A percentile compares a stretch with the other conserved stretches of the same genome.
Conservation (phyloP, 495 filamentous ascomycete genomes). For the Trichoderma orchidacearum region DNA sequence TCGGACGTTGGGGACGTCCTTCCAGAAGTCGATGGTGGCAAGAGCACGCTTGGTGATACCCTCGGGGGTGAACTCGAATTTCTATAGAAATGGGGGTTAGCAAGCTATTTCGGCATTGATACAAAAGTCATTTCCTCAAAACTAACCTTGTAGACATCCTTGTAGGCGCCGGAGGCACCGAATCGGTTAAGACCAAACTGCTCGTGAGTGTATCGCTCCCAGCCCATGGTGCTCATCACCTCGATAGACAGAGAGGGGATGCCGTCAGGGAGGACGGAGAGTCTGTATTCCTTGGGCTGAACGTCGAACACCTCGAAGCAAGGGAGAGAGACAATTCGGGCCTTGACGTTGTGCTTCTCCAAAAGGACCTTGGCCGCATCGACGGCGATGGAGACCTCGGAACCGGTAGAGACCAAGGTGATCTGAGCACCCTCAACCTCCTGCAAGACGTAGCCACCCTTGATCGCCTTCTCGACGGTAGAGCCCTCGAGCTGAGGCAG, state of each 20-base stretch:
- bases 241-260: conserved; percentile 91
- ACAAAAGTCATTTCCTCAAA: neutral
- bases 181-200: conserved; percentile 99
- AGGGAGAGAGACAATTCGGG: conserved; percentile 89
- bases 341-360: conserved; percentile 75
- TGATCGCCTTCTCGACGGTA: conserved; percentile 70
- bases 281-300: conserved; percentile 85
- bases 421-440: conserved; percentile 74
- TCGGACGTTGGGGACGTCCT: conserved; percentile 73
- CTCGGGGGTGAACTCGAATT: conserved; percentile 98
- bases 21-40: conserved; percentile 91
- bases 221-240: conserved; percentile 83
- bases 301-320: conserved; percentile 97
- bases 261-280: conserved; percentile 82
- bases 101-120: neutral
- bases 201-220: conserved; percentile 97
- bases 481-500: conserved; percentile 94
- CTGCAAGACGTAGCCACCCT: conserved; percentile 86
- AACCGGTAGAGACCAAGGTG: conserved; percentile 89
- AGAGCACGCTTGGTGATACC: conserved; percentile 89
- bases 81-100: conserved; percentile 40
- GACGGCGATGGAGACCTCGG: conserved; percentile 86
- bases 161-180: conserved; percentile 91
- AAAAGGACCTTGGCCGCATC: conserved; percentile 84
- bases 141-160: conserved; percentile 89